Evolutionary conservation across 306 rosid species (phyloP).

Genomic region (Lotus japonicus): DNA sequence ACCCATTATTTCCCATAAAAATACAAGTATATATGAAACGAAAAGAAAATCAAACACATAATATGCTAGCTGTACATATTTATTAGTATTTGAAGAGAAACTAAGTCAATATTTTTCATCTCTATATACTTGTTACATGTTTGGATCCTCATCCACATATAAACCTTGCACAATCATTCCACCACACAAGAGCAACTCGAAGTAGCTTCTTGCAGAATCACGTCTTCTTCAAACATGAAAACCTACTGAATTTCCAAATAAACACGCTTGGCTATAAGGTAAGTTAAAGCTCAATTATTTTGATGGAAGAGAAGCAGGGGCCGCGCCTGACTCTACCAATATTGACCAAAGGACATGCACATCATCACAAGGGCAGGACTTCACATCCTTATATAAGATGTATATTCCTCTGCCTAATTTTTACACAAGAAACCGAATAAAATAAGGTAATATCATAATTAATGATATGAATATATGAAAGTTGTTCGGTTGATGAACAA

Average conservation of each 20-base stretch:
- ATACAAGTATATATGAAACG: neutral
- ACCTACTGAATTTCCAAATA: too few species aligned
- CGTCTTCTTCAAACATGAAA: too few species aligned
- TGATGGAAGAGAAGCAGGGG: conserved; percentile 30
- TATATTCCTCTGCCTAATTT: conserved; percentile 56
- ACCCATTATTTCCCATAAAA: neutral
- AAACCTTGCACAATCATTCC: too few species aligned
- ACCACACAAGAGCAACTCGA: too few species aligned
- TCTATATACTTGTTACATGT: neutral
- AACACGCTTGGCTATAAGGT: neutral
- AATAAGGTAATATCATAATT: neutral
- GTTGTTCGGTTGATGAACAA: neutral
- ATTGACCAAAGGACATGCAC: conserved; percentile 80
- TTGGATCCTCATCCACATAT: too few species aligned
- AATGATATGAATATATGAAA: neutral
- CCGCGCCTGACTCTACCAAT: conserved; percentile 43
- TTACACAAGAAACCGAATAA: neutral
- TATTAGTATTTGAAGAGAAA: neutral
- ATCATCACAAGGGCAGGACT: conserved; percentile 68
- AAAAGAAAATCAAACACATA: neutral
- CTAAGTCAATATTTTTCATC: neutral
- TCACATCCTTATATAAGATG: conserved; percentile 67
- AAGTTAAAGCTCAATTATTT: conserved; percentile 2
- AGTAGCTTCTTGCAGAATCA: too few species aligned
- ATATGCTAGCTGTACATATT: neutral